Conservation (phyloP, 2,329 filamentous ascomycete genomes). For the Fusarium tuaranense region DNA sequence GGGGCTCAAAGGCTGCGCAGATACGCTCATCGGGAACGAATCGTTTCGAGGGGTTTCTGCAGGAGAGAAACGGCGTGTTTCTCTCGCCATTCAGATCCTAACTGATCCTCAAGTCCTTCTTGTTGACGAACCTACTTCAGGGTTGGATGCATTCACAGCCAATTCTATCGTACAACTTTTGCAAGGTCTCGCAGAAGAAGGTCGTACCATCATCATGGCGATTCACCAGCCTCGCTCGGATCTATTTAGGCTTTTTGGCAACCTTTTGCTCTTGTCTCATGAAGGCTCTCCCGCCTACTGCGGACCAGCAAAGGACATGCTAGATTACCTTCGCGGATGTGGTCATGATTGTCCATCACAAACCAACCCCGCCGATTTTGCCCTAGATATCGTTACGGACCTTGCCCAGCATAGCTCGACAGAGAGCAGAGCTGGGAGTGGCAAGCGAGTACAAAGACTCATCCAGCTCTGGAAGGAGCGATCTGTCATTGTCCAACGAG, state of each 20-base stretch:
- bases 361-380: slow-evolving; percentile 83
- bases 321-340: slow-evolving; percentile 69
- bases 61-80: slow-evolving; percentile 83
- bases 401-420: slow-evolving; percentile 72
- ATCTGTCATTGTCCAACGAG: neutral
- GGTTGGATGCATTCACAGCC: slow-evolving; percentile 82
- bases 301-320: slow-evolving; percentile 72
- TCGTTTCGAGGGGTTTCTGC: slow-evolving; percentile 83
- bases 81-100: slow-evolving; percentile 81
- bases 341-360: slow-evolving; percentile 75
- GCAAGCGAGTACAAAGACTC: slow-evolving; percentile 70
- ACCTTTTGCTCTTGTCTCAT: slow-evolving; percentile 76
- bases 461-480: slow-evolving; percentile 67
- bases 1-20: slow-evolving; percentile 82
- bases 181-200: slow-evolving; percentile 76
- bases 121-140: slow-evolving; percentile 81
- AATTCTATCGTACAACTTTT: slow-evolving; percentile 82
- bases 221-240: slow-evolving; percentile 83
- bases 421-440: slow-evolving; percentile 70
- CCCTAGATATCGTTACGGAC: slow-evolving; percentile 80
- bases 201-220: slow-evolving; percentile 78
- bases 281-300: slow-evolving; percentile 77
- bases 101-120: slow-evolving; percentile 80
- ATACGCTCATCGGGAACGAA: slow-evolving; percentile 79
- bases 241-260: slow-evolving; percentile 77